Conservation (phyloP, 129 eudicot species). For the Heracleum sosnowskyi region DNA sequence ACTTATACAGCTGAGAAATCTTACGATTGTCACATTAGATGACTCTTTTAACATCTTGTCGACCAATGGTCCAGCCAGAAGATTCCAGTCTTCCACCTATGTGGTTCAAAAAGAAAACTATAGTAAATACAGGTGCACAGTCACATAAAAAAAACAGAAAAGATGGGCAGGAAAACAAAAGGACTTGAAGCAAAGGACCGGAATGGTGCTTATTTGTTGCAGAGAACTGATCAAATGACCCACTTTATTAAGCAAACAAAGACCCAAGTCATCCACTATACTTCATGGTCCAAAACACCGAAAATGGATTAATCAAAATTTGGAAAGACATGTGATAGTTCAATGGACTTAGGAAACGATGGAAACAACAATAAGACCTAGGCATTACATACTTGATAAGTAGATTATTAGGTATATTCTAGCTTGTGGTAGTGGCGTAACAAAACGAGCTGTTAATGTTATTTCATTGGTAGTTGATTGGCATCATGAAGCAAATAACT, state of each 20-base stretch:
- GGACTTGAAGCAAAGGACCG: neutral
- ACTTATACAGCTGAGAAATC: constrained; percentile 66
- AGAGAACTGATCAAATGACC: neutral
- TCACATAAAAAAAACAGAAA: neutral
- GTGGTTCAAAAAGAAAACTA: neutral
- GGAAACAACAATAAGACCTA: neutral
- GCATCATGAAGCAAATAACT: neutral
- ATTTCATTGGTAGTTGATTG: neutral
- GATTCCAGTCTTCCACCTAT: constrained; percentile 79
- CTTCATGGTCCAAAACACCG: neutral
- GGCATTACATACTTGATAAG: neutral
- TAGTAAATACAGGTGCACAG: neutral
- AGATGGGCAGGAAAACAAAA: neutral
- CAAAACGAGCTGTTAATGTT: neutral
- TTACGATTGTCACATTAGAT: constrained; percentile 73
- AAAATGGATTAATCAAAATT: neutral
- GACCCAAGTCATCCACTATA: neutral
- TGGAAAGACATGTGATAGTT: neutral
- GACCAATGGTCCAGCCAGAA: constrained; percentile 47
- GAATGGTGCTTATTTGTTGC: neutral
- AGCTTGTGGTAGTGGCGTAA: neutral
- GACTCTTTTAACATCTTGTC: constrained; percentile 82
- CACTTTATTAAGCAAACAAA: neutral
- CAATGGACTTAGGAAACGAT: neutral
- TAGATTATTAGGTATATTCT: neutral